Evolutionary conservation across 306 rosid species (phyloP).

Genomic region (Cyclanthera cordifolia): DNA sequence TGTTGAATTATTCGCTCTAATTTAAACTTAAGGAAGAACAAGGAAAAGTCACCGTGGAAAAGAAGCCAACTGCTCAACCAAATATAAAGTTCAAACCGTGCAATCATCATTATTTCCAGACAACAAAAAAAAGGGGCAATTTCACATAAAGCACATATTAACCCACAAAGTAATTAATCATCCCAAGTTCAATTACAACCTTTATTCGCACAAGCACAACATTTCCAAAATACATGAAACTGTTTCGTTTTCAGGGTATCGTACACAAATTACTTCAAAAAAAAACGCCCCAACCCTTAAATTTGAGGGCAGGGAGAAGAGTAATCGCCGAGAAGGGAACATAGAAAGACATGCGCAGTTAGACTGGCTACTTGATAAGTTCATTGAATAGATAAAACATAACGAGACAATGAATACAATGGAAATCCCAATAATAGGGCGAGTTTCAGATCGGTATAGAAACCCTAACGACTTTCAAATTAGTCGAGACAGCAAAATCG

Average conservation of each 20-base stretch:
- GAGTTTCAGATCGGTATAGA: background rate
- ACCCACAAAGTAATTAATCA: background rate
- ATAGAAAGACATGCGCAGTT: background rate
- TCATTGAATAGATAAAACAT: background rate
- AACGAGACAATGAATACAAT: background rate
- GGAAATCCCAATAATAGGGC: background rate
- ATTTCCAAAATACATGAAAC: background rate
- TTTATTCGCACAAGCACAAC: too few species aligned
- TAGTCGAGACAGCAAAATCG: background rate
- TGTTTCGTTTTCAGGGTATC: background rate
- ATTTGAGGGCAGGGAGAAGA: background rate
- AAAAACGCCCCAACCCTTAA: background rate
- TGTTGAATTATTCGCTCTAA: background rate
- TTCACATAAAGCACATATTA: background rate
- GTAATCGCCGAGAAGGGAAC: background rate
- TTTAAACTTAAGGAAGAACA: background rate
- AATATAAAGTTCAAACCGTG: too few species aligned
- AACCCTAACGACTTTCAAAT: slow-evolving; percentile 11
- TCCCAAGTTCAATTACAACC: background rate
- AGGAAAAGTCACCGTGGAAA: too few species aligned
- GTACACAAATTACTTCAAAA: too few species aligned
- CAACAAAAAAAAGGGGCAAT: background rate
- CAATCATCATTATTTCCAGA: background rate
- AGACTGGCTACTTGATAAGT: background rate
- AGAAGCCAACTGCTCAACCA: too few species aligned